Base-by-base conservation (phyloP, 352 stramenopile species). In the Pythium vanterpoolii region DNA sequence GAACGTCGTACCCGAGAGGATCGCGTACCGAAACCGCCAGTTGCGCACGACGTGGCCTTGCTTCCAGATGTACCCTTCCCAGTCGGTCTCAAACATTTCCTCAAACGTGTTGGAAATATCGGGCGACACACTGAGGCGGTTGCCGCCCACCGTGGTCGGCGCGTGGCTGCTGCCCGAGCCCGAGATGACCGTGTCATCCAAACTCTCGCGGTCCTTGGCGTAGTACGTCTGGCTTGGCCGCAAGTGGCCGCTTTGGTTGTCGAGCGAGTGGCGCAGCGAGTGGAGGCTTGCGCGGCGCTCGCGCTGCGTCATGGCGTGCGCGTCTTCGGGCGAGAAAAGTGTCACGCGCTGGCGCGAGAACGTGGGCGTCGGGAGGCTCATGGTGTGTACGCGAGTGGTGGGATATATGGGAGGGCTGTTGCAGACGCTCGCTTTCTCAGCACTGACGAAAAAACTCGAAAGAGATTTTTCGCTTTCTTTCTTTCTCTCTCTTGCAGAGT, bases 31-130 rank as follows among this genome's bases (percentile, higher is more conserved):
- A 51, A 90, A 89, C 19, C 85, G 76, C 85, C 85, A 95, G 44
- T 83, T 90, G 61, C 83, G 83, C 50, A 95, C 83, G 52, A 95
- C 85, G 49, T 95, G 83, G 23, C 85, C 83, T 61, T 95, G 85
- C 53, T 95, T 95, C 83, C 83, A 93, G 44, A 93, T 77, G 59
- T 95, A 95, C 5, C 85, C 85, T 60, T 95, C 85, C 85, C 85
- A 95, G 64, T 95, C 84, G 38, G 85, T 94, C 64, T 94, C 85
- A 39, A 91, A 91, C 58, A 90, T 76, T 53, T 94, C 84, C 34
- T 94, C 84, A 30, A 89, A 91, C 16, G 80, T 72, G 60, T 80
- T 73, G 40, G 62, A 83, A n/a, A 86, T 69, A 56, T 92, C 82
- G 1, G 78, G 77, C 10, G 78, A 92, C 3, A 90, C 78, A 50